phyloP scores from a whole-genome alignment of 305 asterid species.

The Fraxinus albicans region DNA sequence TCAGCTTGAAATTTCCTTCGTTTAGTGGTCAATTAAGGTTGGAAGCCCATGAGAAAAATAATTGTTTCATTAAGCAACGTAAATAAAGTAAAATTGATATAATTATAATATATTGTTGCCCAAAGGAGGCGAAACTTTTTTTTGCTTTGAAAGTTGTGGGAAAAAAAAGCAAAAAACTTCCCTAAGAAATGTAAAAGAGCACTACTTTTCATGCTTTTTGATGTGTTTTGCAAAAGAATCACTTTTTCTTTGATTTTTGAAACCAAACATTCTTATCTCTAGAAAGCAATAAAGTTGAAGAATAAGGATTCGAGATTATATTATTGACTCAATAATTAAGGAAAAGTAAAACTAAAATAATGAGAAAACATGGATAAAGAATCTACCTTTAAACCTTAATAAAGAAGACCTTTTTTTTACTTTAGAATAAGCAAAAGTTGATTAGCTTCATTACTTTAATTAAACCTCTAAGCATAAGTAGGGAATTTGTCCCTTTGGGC shows the following conservation, averaged over 20 bases:
- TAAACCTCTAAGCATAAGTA: constrained; percentile 37
- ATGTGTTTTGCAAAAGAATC: constrained; percentile 56
- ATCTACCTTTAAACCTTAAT: constrained; percentile 30
- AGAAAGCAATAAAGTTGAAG: constrained; percentile 51
- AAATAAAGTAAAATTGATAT: neutral
- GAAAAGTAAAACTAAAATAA: constrained; percentile 1
- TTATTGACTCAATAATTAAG: constrained; percentile 10
- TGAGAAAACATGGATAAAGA: constrained; percentile 25
- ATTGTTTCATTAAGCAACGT: constrained; percentile 27
- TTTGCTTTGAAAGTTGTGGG: constrained; percentile 46
- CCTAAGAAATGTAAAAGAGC: constrained; percentile 49
- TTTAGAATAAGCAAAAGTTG: constrained; percentile 49
- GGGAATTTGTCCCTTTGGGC: constrained; percentile 42
- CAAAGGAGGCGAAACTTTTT: constrained; percentile 59
- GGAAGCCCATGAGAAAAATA: constrained; percentile 27
- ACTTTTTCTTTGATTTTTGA: constrained; percentile 47
- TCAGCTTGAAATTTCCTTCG: neutral
- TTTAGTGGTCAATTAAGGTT: neutral
- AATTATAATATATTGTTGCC: constrained; percentile 43
- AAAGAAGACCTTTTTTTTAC: constrained; percentile 5
- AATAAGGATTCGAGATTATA: constrained; percentile 26
- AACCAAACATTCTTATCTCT: constrained; percentile 64
- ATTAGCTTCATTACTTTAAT: constrained; percentile 42
- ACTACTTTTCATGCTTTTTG: constrained; percentile 65
- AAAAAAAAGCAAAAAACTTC: constrained; percentile 36